These are phyloP conservation scores for Barnettozyma botsteinii DNA, from an alignment of 805 yeast genomes.

Conservation along the genomic window DNA sequence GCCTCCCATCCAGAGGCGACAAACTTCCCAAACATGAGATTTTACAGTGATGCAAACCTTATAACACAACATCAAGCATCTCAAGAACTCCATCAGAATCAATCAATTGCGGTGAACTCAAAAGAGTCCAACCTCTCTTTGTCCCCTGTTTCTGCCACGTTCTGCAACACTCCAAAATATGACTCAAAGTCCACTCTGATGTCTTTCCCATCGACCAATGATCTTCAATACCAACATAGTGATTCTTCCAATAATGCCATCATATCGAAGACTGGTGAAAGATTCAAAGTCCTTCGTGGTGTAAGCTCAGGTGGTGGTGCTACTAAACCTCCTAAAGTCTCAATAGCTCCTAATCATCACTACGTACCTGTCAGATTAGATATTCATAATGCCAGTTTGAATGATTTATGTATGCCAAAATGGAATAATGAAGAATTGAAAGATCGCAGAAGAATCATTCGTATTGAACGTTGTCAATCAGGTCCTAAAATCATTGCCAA, in stretches of 20 bases:
- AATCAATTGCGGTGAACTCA: neutral
- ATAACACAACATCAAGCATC: neutral
- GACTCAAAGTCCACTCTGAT: slow-evolving; percentile 8
- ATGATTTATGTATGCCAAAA: slow-evolving; percentile 43
- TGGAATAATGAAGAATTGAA: slow-evolving; percentile 42
- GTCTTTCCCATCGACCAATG: neutral
- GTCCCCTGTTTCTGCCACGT: slow-evolving; percentile 16
- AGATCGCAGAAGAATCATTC: slow-evolving; percentile 51
- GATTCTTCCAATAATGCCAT: neutral
- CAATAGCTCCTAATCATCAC: slow-evolving; percentile 25
- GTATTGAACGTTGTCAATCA: slow-evolving; percentile 50
- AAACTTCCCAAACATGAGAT: neutral
- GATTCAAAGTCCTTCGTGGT: slow-evolving; percentile 47
- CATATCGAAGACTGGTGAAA: too few relatives aligned
- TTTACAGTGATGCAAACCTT: neutral
- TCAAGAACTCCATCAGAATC: neutral
- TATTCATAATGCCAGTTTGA: slow-evolving; percentile 39
- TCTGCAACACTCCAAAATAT: slow-evolving; percentile 1
- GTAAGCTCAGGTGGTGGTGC: slow-evolving; percentile 52
- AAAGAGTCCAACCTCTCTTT: slow-evolving; percentile 12
- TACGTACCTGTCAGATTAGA: slow-evolving; percentile 43
- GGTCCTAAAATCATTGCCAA: slow-evolving; percentile 41
- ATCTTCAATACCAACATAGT: neutral
- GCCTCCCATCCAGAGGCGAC: neutral
- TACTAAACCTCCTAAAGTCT: slow-evolving; percentile 46